Conservation (phyloP, 352 stramenopile genomes). For the Phytophthora citricola region DNA sequence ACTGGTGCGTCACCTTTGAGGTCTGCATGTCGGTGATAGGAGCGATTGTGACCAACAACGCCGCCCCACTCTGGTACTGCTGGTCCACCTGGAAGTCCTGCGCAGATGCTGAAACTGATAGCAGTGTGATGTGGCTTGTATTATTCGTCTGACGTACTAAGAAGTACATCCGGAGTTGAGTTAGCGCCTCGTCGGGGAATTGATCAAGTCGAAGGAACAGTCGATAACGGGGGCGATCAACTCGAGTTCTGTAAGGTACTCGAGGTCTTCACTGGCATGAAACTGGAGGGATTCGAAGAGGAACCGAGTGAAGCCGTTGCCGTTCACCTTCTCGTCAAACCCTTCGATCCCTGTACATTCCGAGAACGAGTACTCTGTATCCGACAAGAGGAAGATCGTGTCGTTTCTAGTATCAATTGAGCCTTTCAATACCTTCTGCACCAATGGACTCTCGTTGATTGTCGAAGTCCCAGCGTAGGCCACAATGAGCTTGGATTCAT, state of each 20-base stretch:
- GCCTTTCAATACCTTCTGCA: slow-evolving; percentile 27
- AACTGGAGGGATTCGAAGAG: slow-evolving; percentile 28
- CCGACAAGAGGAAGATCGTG: slow-evolving; percentile 42
- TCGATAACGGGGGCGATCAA: slow-evolving; percentile 32
- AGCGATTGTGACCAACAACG: slow-evolving; percentile 19
- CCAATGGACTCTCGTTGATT: slow-evolving; percentile 40
- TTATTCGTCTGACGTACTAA: slow-evolving; percentile 20
- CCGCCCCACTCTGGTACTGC: slow-evolving; percentile 31
- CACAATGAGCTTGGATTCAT: slow-evolving; percentile 33
- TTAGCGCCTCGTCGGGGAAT: slow-evolving; percentile 18
- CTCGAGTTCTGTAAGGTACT: slow-evolving; percentile 29
- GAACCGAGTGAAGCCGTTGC: slow-evolving; percentile 31
- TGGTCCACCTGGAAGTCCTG: slow-evolving; percentile 34
- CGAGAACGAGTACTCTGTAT: slow-evolving; percentile 9
- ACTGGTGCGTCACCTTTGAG: slow-evolving; percentile 20
- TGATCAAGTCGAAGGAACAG: slow-evolving; percentile 25
- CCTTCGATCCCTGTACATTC: slow-evolving; percentile 12
- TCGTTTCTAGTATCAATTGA: slow-evolving; percentile 33
- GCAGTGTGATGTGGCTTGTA: slow-evolving; percentile 22
- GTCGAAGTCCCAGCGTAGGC: slow-evolving; percentile 29
- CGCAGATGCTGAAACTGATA: slow-evolving; percentile 24
- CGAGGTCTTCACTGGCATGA: slow-evolving; percentile 29
- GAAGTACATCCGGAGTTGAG: slow-evolving; percentile 36
- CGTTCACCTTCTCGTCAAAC: slow-evolving; percentile 33
- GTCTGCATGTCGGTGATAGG: slow-evolving; percentile 34